Evolutionary conservation across 2,329 filamentous ascomycete genomes (phyloP), one percentile per base, ranked within the genome.

Genomic region (Mycosphaerella sp.): DNA sequence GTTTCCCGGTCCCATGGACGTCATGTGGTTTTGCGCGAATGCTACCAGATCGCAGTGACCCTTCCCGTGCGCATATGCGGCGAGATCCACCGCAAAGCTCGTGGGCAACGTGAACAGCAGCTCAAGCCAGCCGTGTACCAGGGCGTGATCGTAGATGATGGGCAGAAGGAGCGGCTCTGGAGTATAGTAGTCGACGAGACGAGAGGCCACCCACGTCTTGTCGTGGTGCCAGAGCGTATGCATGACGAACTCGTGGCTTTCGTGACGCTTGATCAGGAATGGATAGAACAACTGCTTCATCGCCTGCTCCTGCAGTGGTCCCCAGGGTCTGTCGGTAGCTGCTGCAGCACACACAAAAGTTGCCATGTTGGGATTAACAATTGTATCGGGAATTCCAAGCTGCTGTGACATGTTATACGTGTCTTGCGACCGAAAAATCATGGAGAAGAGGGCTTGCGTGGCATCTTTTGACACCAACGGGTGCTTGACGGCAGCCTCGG

Each of bases 171-270:
- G 79, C 2, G 82, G 84, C 60, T 86, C 81, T 52, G 78, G 73
- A 36, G 84, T 85, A 67, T 93, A 89, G 7, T 81, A 79, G 53
- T 89, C 84, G 37, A 91, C 82, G 30, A 98, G 80, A 52, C 87
- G 82, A 57, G 84, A 80, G 8, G 85, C 84, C 13, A 97, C 86
- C 86, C 89, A 97, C 16, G 85, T 79, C 59, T 84, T 87, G 66
- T 97, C 89, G 65, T 93, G 89, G 60, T 86, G 84, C 90, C 91
- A 97, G 5, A 95, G 73, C 52, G 89, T 90, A 65, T 95, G 85
- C 51, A 98, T 79, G 12, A 95, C 91, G 57, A 96, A 94, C 59
- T 90, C 84, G 66, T 88, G 86, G 49, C 90, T 81, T 4, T 84
- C 78, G 9, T 89, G 82, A 50, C 83, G 80, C 68, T 90, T 90